phyloP scores from a whole-genome alignment of 768 basidiomycete genomes.

The Leccinum barrowsii region DNA sequence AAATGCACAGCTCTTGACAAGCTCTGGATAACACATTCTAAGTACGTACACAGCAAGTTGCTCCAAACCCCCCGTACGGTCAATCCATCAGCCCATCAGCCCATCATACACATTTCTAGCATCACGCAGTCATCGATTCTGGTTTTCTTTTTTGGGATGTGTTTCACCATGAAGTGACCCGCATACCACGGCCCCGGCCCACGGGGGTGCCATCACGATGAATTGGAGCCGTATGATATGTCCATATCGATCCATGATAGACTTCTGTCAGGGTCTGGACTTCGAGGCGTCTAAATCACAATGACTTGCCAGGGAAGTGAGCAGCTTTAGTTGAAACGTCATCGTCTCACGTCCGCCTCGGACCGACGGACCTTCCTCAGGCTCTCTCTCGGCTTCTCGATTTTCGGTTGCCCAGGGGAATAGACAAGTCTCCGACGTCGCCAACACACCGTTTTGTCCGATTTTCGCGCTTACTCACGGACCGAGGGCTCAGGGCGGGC shows the following conservation, averaged over 20 bases:
- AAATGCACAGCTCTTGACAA: background rate
- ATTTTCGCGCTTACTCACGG: no score
- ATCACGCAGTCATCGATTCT: background rate
- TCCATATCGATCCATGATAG: background rate
- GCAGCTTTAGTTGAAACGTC: background rate
- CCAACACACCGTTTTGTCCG: constrained; percentile 32
- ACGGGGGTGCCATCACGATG: no score
- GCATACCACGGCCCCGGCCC: no score
- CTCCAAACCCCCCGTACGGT: background rate
- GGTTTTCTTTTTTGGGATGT: background rate
- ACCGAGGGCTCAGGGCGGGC: no score
- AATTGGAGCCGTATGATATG: no score
- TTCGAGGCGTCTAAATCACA: no score
- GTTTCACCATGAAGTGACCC: no score
- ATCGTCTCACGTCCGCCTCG: no score
- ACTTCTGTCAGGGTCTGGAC: background rate
- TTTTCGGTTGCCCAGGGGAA: background rate
- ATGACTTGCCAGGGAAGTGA: background rate
- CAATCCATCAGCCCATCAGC: no score
- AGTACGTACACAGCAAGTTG: background rate
- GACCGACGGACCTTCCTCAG: no score
- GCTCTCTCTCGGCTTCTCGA: background rate
- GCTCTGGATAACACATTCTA: background rate
- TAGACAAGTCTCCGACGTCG: background rate
- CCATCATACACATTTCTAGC: no score